Conservation (phyloP, 2,329 filamentous ascomycete genomes). For the Xylaria sp. region DNA sequence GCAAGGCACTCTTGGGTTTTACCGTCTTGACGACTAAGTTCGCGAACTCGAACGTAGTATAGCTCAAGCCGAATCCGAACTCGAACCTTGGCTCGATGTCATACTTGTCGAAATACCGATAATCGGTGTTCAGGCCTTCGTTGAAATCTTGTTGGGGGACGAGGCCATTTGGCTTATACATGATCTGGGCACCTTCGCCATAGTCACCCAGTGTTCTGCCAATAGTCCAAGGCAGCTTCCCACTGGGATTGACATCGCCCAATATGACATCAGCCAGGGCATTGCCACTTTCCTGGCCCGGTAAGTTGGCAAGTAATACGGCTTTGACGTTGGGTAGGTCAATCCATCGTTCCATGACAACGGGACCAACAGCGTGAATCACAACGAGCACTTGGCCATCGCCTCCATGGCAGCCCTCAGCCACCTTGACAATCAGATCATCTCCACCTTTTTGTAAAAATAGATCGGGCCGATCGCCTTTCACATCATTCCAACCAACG, state of each 20-base stretch:
- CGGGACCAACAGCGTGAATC: slow-evolving; percentile 85
- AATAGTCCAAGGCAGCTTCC: slow-evolving; percentile 89
- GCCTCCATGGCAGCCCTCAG: slow-evolving; percentile 71
- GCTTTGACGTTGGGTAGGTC: slow-evolving; percentile 80
- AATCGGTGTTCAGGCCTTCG: slow-evolving; percentile 88
- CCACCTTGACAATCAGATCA: slow-evolving; percentile 76
- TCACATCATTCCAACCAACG: slow-evolving; percentile 67
- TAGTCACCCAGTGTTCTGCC: slow-evolving; percentile 80
- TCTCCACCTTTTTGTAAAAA: slow-evolving; percentile 82
- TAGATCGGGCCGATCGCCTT: slow-evolving; percentile 82
- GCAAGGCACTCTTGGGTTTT: slow-evolving; percentile 58
- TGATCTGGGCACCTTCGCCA: slow-evolving; percentile 74
- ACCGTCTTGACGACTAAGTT: slow-evolving; percentile 59
- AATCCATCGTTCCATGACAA: slow-evolving; percentile 83
- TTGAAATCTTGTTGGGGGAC: slow-evolving; percentile 84
- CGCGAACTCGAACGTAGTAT: slow-evolving; percentile 75
- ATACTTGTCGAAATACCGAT: slow-evolving; percentile 85
- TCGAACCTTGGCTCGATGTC: slow-evolving; percentile 80
- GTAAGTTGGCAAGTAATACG: slow-evolving; percentile 84
- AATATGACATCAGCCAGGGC: slow-evolving; percentile 83
- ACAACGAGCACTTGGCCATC: slow-evolving; percentile 80
- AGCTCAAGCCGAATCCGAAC: slow-evolving; percentile 87
- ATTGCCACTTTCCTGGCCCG: slow-evolving; percentile 86
- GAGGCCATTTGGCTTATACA: slow-evolving; percentile 74
- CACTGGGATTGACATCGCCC: slow-evolving; percentile 79